These are phyloP conservation scores for Graphilbum ipis-grandicollis DNA, from an alignment of 2,329 filamentous ascomycete species.

Conservation along the genomic window DNA sequence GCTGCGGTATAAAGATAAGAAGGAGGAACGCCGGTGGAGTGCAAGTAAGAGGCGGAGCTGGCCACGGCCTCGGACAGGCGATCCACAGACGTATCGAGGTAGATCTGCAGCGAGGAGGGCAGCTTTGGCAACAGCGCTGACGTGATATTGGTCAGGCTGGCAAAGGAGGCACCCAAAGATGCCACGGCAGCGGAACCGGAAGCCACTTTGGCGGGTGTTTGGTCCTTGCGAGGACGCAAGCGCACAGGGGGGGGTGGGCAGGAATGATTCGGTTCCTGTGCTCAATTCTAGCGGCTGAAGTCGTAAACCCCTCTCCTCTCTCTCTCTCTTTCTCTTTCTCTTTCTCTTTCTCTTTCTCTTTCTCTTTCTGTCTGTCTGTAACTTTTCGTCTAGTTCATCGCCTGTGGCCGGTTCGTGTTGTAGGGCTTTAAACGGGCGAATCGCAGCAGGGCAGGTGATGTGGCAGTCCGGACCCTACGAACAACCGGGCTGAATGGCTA, in stretches of 20 bases:
- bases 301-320: too few species aligned
- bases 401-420: not conserved
- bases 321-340: too few species aligned
- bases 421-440: slow-evolving; percentile 1
- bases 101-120: slow-evolving; percentile 32
- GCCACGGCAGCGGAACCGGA: slow-evolving; percentile 38
- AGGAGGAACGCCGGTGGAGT: slow-evolving; percentile 30
- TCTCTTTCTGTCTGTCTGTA: too few species aligned
- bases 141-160: slow-evolving; percentile 36
- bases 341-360: too few species aligned
- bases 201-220: slow-evolving; percentile 40
- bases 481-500: too few species aligned
- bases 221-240: slow-evolving; percentile 22
- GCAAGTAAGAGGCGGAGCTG: slow-evolving; percentile 32
- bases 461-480: not conserved
- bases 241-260: not conserved
- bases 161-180: slow-evolving; percentile 39
- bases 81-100: slow-evolving; percentile 34
- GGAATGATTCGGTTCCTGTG: too few species aligned
- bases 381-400: too few species aligned
- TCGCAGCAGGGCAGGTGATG: slow-evolving; percentile 1
- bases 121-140: slow-evolving; percentile 21
- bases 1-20: slow-evolving; percentile 32
- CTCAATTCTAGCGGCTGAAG: too few species aligned
- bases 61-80: slow-evolving; percentile 31